These are phyloP conservation scores for Ceratocystis lukuohia DNA, from an alignment of 2,329 filamentous ascomycete genomes.

Conservation along the genomic window DNA sequence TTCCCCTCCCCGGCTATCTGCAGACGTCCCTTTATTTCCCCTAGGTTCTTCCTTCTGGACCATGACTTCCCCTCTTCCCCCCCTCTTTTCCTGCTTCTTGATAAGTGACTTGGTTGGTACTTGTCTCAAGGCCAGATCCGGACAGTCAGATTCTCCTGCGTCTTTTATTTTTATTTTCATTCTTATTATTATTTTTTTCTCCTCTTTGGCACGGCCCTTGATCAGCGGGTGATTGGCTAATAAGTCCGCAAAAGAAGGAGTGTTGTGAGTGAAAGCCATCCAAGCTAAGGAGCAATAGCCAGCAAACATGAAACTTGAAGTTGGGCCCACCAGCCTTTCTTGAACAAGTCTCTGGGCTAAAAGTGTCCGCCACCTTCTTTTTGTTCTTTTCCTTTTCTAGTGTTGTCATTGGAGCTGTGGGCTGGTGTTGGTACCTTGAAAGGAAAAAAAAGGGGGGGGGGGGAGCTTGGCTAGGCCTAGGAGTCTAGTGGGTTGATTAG, in stretches of 20 bases:
- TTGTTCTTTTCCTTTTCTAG: background rate
- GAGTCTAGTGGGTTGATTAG: no score
- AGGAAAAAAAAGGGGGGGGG: background rate
- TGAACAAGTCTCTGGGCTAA: background rate
- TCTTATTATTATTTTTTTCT: background rate
- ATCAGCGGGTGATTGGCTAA: background rate
- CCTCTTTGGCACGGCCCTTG: background rate
- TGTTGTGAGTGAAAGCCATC: background rate
- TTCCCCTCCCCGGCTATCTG: background rate
- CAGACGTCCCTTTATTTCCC: conserved; percentile 6
- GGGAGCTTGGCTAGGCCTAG: no score
- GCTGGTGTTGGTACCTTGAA: background rate
- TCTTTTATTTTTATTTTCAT: background rate
- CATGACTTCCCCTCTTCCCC: background rate
- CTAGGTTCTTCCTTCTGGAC: background rate
- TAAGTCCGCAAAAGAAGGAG: background rate
- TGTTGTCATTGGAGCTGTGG: background rate
- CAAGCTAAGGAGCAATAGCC: background rate
- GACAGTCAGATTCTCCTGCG: background rate
- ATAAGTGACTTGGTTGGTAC: background rate
- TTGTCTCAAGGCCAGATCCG: background rate
- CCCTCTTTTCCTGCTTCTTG: background rate
- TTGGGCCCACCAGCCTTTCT: background rate
- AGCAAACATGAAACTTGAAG: conserved; percentile 1
- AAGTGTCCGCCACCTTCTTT: background rate